phyloP scores from a whole-genome alignment of 192 early-diverging fungal genomes.

The Coemansia pectinata region DNA sequence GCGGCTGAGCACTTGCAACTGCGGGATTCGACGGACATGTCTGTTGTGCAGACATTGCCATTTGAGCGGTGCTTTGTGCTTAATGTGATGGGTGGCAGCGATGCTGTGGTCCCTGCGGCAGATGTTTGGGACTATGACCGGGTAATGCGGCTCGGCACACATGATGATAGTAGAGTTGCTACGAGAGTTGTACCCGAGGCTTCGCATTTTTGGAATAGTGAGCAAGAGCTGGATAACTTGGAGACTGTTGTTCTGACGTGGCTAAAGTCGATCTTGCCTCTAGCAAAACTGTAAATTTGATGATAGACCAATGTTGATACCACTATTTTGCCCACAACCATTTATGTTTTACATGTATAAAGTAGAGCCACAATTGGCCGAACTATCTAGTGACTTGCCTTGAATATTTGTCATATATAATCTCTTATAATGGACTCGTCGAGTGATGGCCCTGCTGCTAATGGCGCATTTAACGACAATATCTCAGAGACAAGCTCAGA shows the following conservation, averaged over 20 bases:
- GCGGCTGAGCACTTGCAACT: constrained; percentile 26
- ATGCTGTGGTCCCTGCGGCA: constrained; percentile 51
- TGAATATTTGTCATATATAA: background rate
- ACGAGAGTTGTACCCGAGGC: constrained; percentile 35
- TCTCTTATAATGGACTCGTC: background rate
- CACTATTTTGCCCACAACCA: background rate
- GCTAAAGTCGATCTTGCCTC: background rate
- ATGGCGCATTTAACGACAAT: background rate
- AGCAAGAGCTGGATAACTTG: constrained; percentile 7
- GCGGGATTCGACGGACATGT: constrained; percentile 50
- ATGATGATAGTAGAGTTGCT: background rate
- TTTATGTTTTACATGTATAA: background rate
- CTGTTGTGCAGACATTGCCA: constrained; percentile 42
- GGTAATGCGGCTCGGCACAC: constrained; percentile 26
- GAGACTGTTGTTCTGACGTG: background rate
- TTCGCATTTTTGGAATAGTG: constrained; percentile 37
- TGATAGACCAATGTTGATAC: background rate
- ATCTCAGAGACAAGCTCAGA: background rate
- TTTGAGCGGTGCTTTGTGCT: constrained; percentile 46
- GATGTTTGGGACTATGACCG: constrained; percentile 54
- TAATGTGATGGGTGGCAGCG: constrained; percentile 54
- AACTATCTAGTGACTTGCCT: background rate
- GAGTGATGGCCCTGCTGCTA: background rate
- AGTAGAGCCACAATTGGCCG: background rate
- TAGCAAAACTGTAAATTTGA: background rate